phyloP scores from a whole-genome alignment of 2,329 filamentous ascomycete species.

The Talaromyces rugulosus region DNA sequence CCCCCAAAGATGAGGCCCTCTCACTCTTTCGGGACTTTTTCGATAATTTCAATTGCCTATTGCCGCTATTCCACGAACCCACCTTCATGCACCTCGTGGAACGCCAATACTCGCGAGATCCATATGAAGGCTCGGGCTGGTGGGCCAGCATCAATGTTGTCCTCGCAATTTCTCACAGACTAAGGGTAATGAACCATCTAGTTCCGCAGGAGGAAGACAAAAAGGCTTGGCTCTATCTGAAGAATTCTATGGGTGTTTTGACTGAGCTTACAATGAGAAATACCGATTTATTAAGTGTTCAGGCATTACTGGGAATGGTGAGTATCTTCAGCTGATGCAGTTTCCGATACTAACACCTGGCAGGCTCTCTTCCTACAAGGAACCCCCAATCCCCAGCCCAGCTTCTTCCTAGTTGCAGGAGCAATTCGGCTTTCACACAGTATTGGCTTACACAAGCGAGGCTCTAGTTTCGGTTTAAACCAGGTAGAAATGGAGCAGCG shows the following conservation, averaged over 20 bases:
- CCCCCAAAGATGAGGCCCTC: conserved; percentile 79
- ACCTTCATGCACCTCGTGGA: conserved; percentile 98
- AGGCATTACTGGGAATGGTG: conserved; percentile 86
- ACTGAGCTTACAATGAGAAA: conserved; percentile 93
- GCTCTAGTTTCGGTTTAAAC: conserved; percentile 88
- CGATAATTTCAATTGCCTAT: conserved; percentile 98
- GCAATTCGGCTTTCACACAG: conserved; percentile 88
- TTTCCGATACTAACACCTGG: conserved; percentile 5
- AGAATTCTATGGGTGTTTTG: conserved; percentile 92
- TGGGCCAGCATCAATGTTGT: conserved; percentile 96
- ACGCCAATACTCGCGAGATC: conserved; percentile 85
- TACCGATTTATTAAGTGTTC: conserved; percentile 89
- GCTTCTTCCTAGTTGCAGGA: conserved; percentile 84
- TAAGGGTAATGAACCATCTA: conserved; percentile 92
- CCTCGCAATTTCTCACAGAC: conserved; percentile 84
- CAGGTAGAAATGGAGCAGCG: conserved; percentile 90
- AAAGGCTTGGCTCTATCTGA: conserved; percentile 91
- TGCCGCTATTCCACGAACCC: conserved; percentile 93
- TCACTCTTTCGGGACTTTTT: conserved; percentile 92
- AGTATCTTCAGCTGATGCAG: conserved; percentile 15
- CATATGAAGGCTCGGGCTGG: conserved; percentile 94
- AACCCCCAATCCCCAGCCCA: conserved; percentile 92
- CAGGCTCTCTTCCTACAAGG: conserved; percentile 85
- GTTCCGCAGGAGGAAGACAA: conserved; percentile 88
- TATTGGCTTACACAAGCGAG: conserved; percentile 91